Evolutionary conservation across 306 rosid species (phyloP), one percentile per base, ranked within the genome.

Genomic region (Vachellia collinsii): DNA sequence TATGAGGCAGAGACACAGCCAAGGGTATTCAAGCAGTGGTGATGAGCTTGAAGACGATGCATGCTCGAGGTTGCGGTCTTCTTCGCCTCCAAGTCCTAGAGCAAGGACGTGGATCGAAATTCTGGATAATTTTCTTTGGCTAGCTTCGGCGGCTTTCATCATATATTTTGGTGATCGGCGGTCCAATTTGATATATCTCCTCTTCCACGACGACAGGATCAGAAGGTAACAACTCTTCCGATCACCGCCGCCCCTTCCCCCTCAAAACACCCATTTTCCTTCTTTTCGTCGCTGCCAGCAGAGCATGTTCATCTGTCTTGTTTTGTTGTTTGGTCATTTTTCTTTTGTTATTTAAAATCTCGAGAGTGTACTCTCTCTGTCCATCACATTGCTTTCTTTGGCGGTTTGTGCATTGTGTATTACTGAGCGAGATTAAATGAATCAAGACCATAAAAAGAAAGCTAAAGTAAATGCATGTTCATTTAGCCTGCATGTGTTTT

Each of bases 21-120:
- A 89, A 78, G 98, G 98, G 5, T 92, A 93, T 89, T 95, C 89
- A 4, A 92, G 97, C 22, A 93, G 98, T 59, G 97, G 98, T 5
- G 99, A 95, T 90, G 99, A 95, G 85, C 84, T 95, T 50, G 99
- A 96, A 80, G 99, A 96, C 59, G 99, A 96, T 84, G 98, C 98
- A 17, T 90, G 97, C 80, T 96, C 99, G 0, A 88, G 94, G 91
- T 72, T 64, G 14, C 91, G 87, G 36, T 17, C 81, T 74, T 65
- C 89, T 53, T 53, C 82, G 23, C 85, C 88, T 73, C 80, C 86
- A 2, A 80, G 44, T 88, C 86, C 92, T 6, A 83, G 89, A 39
- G 80, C 54, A 37, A 86, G 90, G 90, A 88, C 97, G 0, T 83
- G 93, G 94, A 68, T 85, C 25, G 98, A 90, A 86, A 83, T 92